Percentiles rank a stretch among this genome's conserved stretches.
phyloP scores from a whole-genome alignment of 2,329 filamentous ascomycete genomes.

The Thelonectria blattea region DNA sequence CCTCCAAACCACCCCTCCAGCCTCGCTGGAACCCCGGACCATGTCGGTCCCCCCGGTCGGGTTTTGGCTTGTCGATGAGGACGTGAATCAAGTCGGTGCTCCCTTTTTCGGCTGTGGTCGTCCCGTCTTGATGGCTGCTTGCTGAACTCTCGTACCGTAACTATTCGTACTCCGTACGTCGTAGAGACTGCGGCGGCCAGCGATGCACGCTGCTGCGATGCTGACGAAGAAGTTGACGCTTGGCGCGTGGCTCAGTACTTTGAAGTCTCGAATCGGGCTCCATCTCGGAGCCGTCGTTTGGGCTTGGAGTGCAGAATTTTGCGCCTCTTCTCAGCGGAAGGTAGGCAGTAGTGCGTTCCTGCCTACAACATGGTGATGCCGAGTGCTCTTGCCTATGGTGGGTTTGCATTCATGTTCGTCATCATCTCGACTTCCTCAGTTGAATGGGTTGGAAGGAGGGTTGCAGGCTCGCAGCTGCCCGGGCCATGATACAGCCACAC shows the following conservation, averaged over 20 bases:
- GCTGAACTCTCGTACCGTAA: too few species aligned
- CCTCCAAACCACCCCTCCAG: neutral
- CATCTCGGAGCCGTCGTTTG: neutral
- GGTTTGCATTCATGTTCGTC: too few species aligned
- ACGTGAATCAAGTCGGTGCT: neutral
- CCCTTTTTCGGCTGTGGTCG: slow-evolving; percentile 2
- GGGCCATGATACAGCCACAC: slow-evolving; percentile 22
- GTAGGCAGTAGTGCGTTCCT: too few species aligned
- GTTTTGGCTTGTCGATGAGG: neutral
- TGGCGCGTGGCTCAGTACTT: slow-evolving; percentile 12
- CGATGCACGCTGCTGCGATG: neutral
- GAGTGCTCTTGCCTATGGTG: too few species aligned
- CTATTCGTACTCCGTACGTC: too few species aligned
- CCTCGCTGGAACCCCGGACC: neutral
- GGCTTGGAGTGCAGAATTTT: neutral
- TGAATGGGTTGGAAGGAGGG: slow-evolving; percentile 11
- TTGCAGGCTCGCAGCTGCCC: neutral
- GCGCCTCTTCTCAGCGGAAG: too few species aligned
- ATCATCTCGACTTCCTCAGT: too few species aligned
- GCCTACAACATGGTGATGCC: too few species aligned
- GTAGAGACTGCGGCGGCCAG: too few species aligned
- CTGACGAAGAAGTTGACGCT: slow-evolving; percentile 11
- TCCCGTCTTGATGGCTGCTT: slow-evolving; percentile 13
- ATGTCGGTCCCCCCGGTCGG: neutral
- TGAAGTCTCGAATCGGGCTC: neutral